phyloP scores from a whole-genome alignment of 441 rosid species.

The Viola pubescens region DNA sequence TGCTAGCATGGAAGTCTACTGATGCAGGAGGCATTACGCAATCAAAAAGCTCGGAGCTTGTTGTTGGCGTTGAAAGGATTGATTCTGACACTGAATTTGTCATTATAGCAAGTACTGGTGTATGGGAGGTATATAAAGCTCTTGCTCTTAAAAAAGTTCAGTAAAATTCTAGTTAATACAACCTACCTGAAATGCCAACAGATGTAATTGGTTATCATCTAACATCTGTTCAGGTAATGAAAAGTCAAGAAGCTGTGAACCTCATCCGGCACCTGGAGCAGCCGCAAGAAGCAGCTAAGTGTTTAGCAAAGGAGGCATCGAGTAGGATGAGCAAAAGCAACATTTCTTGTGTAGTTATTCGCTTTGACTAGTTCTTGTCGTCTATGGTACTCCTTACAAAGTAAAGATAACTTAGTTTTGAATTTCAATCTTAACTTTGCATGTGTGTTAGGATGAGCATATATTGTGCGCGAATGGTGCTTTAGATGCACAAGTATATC shows the following conservation, averaged over 20 bases:
- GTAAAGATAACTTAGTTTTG: too few species aligned
- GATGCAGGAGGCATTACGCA: conserved; percentile 23
- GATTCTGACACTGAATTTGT: conserved; percentile 51
- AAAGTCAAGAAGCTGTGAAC: conserved; percentile 66
- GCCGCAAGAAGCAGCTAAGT: conserved; percentile 70
- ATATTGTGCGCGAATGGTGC: too few species aligned
- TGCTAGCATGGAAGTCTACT: conserved; percentile 32
- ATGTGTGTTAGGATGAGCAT: too few species aligned
- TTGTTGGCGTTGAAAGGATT: conserved; percentile 36
- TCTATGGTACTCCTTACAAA: background rate
- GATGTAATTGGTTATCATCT: background rate
- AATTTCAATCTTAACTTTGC: too few species aligned
- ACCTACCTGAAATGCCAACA: background rate
- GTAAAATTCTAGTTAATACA: too few species aligned
- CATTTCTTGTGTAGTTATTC: conserved; percentile 63
- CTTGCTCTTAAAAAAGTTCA: too few species aligned
- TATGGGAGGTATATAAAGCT: conserved; percentile 56
- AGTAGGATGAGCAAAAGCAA: conserved; percentile 54
- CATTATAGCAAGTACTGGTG: conserved; percentile 61
- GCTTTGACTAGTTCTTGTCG: conserved; percentile 33
- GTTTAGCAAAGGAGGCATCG: conserved; percentile 62
- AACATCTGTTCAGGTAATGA: conserved; percentile 50
- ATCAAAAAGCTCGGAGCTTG: conserved; percentile 29
- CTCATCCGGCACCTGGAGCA: conserved; percentile 56
- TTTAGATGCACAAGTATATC: too few species aligned